These are phyloP conservation scores for Nicotiana obtusifolia DNA, from an alignment of 257 asterid species.

Conservation along the genomic window DNA sequence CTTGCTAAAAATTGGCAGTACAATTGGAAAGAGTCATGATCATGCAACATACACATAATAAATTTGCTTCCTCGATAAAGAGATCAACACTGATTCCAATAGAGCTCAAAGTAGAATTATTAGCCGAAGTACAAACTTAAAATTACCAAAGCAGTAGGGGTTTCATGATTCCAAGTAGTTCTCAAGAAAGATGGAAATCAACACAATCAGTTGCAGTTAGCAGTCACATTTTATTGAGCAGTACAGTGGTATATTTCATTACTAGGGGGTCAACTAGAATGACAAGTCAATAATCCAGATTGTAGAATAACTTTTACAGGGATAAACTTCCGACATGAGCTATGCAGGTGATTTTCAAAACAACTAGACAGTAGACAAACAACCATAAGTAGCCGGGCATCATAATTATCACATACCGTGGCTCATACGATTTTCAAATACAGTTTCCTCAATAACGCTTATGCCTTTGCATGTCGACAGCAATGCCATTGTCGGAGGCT, in stretches of 20 bases:
- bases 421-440: conserved; percentile 39
- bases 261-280: background rate
- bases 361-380: background rate
- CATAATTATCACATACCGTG: conserved; percentile 28
- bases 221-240: too few species aligned
- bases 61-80: background rate
- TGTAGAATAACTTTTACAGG: background rate
- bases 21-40: background rate
- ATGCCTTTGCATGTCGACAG: conserved; percentile 32
- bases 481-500: conserved; percentile 37
- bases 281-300: background rate
- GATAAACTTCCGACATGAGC: background rate
- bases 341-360: background rate
- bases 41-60: background rate
- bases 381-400: background rate
- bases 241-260: too few species aligned
- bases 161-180: too few species aligned
- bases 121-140: too few species aligned
- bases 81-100: too few species aligned
- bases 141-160: too few species aligned
- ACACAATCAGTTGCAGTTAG: too few species aligned
- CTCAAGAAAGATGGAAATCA: too few species aligned
- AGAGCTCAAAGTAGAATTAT: too few species aligned
- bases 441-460: conserved; percentile 34
- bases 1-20: background rate